Conservation (phyloP, 805 yeast genomes). For the Torulaspora maleeae region DNA sequence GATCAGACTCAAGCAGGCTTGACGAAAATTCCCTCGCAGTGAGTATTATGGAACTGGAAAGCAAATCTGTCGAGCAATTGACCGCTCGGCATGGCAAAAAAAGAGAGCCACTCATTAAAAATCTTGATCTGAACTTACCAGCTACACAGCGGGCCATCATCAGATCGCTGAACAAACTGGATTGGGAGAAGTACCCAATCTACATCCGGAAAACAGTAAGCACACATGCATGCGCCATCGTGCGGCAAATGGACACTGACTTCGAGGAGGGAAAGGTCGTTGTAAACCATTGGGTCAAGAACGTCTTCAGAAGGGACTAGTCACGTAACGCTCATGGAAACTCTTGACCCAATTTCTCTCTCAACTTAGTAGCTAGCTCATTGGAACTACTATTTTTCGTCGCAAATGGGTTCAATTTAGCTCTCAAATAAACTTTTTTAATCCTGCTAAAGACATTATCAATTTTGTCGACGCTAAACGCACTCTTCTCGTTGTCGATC, state of each 20-base stretch:
- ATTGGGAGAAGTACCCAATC: constrained; percentile 70
- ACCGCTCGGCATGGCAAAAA: constrained; percentile 10
- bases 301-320: constrained; percentile 34
- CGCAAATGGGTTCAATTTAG: constrained; percentile 30
- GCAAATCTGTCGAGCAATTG: constrained; percentile 13
- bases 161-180: constrained; percentile 49
- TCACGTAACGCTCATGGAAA: constrained; percentile 2
- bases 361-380: constrained; percentile 16
- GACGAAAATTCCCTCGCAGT: constrained; percentile 13
- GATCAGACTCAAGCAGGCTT: constrained; percentile 1
- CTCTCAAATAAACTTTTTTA: constrained; percentile 23
- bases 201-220: constrained; percentile 59
- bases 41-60: constrained; percentile 19
- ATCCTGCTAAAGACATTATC: constrained; percentile 22
- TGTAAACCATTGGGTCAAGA: constrained; percentile 57
- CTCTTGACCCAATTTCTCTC: constrained; percentile 16
- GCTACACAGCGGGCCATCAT: constrained; percentile 49
- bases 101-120: constrained; percentile 11
- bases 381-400: constrained; percentile 7
- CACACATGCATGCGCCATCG: constrained; percentile 81
- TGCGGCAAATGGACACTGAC: constrained; percentile 50
- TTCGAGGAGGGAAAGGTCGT: constrained; percentile 69
- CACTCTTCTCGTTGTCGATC: constrained; percentile 9
- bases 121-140: constrained; percentile 16
- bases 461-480: constrained; percentile 10